Evolutionary conservation across 768 basidiomycete genomes (phyloP), one percentile per base, ranked within the genome.

Genomic region (Auriscalpium microsporum): DNA sequence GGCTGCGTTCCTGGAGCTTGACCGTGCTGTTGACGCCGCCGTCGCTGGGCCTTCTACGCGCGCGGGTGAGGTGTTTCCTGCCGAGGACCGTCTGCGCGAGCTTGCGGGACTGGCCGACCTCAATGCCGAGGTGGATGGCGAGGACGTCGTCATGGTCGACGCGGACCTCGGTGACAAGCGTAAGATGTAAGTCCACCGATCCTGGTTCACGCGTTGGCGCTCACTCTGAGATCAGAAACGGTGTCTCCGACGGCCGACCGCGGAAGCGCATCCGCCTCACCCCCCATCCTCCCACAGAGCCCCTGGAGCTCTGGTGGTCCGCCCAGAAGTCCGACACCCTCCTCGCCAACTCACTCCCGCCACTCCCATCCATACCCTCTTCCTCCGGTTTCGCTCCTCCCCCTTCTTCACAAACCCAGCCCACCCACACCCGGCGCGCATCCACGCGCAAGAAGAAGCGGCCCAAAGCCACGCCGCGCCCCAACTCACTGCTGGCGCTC

Each of bases 221-320:
- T 55, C 13, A 57, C 23, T 2, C n/a, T 16, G 3, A 10, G 17
- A 13, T 28, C 46, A 69, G 68, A 51, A 71, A 69, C 50, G 69
- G 63, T 34, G 56, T 63, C 14, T 53, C 61, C 8, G 75, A 75
- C 46, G 60, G 69, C 53, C 78, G 82, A 40, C 80, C 84, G 8
- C 77, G 79, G 40, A 90, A 90, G 70, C 83, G 85, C 40, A 69
- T 73, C 11, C 79, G 84, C 36, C 76, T 77, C 21, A 73, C 69
- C n/a, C 1, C 69, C 2, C 55, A 56, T 6, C 40, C 33, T n/a
- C 21, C 47, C 17, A 46, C 42, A 5, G 47, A 60, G 1, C 60
- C 61, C 10, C 45, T 62, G 38, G 58, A 60, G 36, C 58, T 60
- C n/a, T 62, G 61, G 61, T 62, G 61, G 61, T 34, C 48, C 21